These are phyloP conservation scores for Caryopteris hybrid DNA, from an alignment of 305 asterid species.

Conservation along the genomic window DNA sequence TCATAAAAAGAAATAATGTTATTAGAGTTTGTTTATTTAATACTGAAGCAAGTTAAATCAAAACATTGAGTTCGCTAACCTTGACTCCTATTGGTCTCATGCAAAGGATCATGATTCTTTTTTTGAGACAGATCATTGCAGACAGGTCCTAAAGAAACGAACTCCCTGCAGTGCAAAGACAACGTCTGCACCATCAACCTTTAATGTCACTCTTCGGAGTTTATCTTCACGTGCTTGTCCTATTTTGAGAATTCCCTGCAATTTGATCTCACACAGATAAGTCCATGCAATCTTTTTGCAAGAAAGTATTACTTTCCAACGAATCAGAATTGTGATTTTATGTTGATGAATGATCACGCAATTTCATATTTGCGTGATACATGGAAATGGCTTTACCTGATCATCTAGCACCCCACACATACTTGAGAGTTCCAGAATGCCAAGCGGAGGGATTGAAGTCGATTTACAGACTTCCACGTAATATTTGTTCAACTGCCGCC, in stretches of 20 bases:
- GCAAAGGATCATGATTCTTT: conserved; percentile 8
- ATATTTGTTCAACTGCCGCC: conserved; percentile 65
- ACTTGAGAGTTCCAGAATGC: conserved; percentile 72
- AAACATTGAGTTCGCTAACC: conserved; percentile 4
- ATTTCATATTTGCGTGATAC: neutral
- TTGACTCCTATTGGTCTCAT: conserved; percentile 10
- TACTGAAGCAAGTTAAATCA: neutral
- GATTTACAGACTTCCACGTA: conserved; percentile 78
- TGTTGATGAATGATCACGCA: neutral
- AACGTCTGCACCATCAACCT: conserved; percentile 69
- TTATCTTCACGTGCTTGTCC: conserved; percentile 84
- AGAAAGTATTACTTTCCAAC: too few relatives aligned
- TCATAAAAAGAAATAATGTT: neutral
- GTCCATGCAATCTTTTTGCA: neutral
- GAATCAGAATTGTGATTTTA: too few relatives aligned
- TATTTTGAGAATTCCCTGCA: conserved; percentile 87
- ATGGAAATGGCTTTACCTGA: conserved; percentile 51
- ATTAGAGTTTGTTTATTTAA: neutral
- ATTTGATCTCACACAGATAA: conserved; percentile 5
- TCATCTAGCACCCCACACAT: conserved; percentile 90
- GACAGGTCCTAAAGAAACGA: conserved; percentile 86
- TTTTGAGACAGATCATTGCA: conserved; percentile 40
- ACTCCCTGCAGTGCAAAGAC: conserved; percentile 87
- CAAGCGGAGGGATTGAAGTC: conserved; percentile 70
- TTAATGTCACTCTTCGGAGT: conserved; percentile 63